Evolutionary conservation across 2,329 filamentous ascomycete species (phyloP).

Genomic region (Penicillium sp.): DNA sequence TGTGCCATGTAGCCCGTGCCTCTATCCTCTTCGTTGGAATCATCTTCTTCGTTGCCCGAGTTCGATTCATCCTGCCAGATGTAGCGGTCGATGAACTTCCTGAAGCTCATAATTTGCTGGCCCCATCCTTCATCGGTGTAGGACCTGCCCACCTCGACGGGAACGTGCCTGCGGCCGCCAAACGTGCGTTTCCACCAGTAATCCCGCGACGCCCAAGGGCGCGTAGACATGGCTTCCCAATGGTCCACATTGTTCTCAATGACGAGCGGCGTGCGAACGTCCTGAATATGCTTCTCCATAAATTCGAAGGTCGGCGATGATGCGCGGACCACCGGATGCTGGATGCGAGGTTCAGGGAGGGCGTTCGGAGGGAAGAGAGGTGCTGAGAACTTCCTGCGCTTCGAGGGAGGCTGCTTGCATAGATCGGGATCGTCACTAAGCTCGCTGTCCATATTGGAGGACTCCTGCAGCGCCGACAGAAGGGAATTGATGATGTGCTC

Average conservation of each 20-base stretch:
- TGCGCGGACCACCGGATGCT: constrained; percentile 40
- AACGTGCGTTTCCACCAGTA: constrained; percentile 77
- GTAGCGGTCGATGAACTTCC: constrained; percentile 64
- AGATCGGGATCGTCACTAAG: neutral
- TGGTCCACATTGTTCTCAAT: constrained; percentile 63
- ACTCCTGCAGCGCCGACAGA: constrained; percentile 32
- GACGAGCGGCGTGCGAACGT: constrained; percentile 60
- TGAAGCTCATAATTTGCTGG: constrained; percentile 75
- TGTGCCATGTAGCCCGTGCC: constrained; percentile 81
- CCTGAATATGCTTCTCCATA: constrained; percentile 62
- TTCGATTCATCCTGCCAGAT: constrained; percentile 43
- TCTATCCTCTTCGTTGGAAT: constrained; percentile 10
- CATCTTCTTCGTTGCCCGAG: constrained; percentile 1
- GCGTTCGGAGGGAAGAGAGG: constrained; percentile 35
- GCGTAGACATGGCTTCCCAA: constrained; percentile 73
- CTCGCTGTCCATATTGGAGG: constrained; percentile 10
- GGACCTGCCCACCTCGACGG: constrained; percentile 79
- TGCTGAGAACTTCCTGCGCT: constrained; percentile 33
- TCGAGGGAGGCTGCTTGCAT: constrained; percentile 12
- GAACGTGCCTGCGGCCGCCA: constrained; percentile 73
- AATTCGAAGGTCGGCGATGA: constrained; percentile 53
- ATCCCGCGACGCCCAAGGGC: constrained; percentile 68
- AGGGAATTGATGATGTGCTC: constrained; percentile 44
- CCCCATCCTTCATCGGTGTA: constrained; percentile 86
- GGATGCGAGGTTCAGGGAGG: constrained; percentile 33